Base-by-base conservation (phyloP, 1,139 yeast genomes). In the Yamadazyma aaseri region DNA sequence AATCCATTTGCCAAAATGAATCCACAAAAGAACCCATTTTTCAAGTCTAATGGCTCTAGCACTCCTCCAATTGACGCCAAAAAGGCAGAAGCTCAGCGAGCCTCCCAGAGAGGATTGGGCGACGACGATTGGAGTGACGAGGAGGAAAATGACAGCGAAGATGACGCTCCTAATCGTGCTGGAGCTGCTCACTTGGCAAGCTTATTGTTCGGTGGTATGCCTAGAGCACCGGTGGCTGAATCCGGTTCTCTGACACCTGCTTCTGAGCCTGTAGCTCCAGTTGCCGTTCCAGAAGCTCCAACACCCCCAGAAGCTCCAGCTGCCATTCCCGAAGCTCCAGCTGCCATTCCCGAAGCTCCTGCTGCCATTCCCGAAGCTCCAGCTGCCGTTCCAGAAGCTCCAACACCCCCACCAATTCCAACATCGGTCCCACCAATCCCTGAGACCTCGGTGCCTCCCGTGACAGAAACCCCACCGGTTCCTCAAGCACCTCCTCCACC, bases 121-220 rank as follows among this genome's bases (percentile, higher is more conserved):
- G 75, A 60, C 35, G 73, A 69, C 35, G 83, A 74, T 44, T 79
- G 85, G 84, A 79, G 78, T 40, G 79, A 76, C 48, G 74, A 72
- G 5, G 86, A 77, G 29, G 78, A 72, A 2, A 79, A 76, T 45
- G 64, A 61, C 2, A 62, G 62, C 15, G 81, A 74, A 17, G 79
- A 70, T 21, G 73, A 66, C 28, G 57, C 49, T 4, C 73, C 72
- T 2, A 67, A 71, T 38, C 64, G 74, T 31, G 70, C 74, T 1
- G 80, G 81, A 27, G 82, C 86, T 10, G 78, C 82, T 2, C 73
- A 76, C 37, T 65, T 80, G 39, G 86, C 86, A 1, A 76, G 79
- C 42, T 60, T 79, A 49, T 61, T 77, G 31, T 77, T 79, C 51
- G 82, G 85, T 2, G 77, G 82, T 3, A 76, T 78, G 82, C 70